phyloP scores from a whole-genome alignment of 2,329 filamentous ascomycete genomes.

The Talaromyces sp. region DNA sequence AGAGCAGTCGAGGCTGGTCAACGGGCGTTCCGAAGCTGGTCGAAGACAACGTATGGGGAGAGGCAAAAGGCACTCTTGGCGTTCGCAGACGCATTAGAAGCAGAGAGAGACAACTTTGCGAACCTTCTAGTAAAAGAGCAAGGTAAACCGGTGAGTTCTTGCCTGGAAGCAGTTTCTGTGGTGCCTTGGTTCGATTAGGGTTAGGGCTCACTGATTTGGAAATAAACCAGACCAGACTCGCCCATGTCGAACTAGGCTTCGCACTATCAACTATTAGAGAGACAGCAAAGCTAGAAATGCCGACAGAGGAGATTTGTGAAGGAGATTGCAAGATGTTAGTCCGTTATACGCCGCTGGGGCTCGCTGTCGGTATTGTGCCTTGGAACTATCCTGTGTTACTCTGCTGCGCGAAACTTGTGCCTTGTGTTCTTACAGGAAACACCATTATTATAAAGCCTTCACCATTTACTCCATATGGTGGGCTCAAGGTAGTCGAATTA shows the following conservation, averaged over 20 bases:
- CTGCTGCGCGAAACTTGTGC: background rate
- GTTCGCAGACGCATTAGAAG: background rate
- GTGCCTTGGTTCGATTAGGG: background rate
- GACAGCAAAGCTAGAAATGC: background rate
- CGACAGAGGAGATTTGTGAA: background rate
- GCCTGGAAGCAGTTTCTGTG: too few relatives aligned
- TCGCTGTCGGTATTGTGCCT: background rate
- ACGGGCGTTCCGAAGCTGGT: background rate
- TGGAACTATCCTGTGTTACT: background rate
- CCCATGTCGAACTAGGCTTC: background rate
- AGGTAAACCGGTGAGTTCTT: background rate
- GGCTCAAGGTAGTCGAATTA: background rate
- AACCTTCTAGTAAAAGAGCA: background rate
- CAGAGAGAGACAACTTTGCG: background rate
- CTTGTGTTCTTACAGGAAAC: background rate
- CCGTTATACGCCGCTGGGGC: background rate
- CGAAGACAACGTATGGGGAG: background rate
- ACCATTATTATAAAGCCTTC: background rate
- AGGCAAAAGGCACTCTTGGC: background rate
- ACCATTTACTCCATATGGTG: background rate
- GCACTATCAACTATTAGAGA: background rate
- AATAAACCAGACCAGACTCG: background rate
- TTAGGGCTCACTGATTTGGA: background rate
- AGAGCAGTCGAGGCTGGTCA: background rate
- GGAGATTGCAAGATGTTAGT: background rate